These are phyloP conservation scores for Lotmaria passim DNA, from an alignment of 208 protist species.

Conservation along the genomic window DNA sequence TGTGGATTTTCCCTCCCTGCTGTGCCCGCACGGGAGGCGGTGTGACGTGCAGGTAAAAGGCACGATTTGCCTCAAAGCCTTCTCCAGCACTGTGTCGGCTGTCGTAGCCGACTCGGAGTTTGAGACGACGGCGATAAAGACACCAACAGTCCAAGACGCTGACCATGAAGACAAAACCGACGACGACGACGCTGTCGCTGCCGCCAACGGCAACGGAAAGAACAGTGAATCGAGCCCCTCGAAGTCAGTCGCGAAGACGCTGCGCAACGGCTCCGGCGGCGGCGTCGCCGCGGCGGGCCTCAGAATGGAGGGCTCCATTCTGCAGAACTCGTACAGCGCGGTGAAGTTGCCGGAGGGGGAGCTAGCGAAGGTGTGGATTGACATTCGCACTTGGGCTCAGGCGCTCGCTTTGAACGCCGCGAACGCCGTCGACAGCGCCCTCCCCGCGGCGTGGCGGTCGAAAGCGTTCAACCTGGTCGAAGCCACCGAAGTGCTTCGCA, in stretches of 20 bases:
- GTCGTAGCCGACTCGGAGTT: slow-evolving; percentile 16
- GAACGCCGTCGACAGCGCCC: slow-evolving; percentile 68
- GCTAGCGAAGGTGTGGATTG: slow-evolving; percentile 78
- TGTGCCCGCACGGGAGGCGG: slow-evolving; percentile 75
- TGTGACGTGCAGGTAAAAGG: slow-evolving; percentile 75
- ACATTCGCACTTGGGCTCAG: slow-evolving; percentile 71
- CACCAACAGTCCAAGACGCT: neutral
- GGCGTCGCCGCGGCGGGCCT: neutral
- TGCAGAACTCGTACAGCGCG: slow-evolving; percentile 54
- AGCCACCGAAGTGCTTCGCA: slow-evolving; percentile 70
- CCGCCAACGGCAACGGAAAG: neutral
- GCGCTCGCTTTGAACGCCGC: slow-evolving; percentile 68
- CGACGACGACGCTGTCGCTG: slow-evolving; percentile 12
- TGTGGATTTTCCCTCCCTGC: slow-evolving; percentile 66
- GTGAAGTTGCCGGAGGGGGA: slow-evolving; percentile 49
- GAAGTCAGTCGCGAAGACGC: neutral
- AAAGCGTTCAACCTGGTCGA: slow-evolving; percentile 82
- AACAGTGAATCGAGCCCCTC: neutral
- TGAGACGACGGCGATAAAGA: neutral
- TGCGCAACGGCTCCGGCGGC: neutral
- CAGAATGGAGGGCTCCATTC: slow-evolving; percentile 46
- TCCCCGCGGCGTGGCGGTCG: slow-evolving; percentile 82
- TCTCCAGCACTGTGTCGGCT: slow-evolving; percentile 50
- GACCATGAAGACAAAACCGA: slow-evolving; percentile 6
- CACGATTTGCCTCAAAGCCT: slow-evolving; percentile 73